Base-by-base conservation (phyloP, 2,329 filamentous ascomycete species). In the Bimuria novae-zelandiae region DNA sequence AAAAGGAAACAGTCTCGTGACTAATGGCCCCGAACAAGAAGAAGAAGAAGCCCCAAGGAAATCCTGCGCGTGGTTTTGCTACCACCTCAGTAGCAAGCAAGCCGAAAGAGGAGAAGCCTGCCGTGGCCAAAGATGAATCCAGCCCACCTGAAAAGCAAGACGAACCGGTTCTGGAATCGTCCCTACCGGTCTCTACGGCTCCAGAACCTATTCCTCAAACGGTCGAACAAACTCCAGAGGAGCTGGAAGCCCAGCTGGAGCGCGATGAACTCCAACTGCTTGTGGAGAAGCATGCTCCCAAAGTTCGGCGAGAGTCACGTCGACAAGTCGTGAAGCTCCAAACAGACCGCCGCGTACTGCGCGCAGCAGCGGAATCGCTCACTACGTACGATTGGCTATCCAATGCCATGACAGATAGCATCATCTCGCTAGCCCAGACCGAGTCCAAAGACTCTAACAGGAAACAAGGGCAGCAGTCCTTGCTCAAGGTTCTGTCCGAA, bases 61-160 rank as follows among this genome's bases (percentile, higher is more conserved):
- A 97, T 75, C 90, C 92, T 54, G 91, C 92, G 33, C 84, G 94
- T 73, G 94, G 92, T 16, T 96, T 97, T 77, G 91, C 93, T 60
- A 99, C 94, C 4, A 95, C 90, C 11, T 97, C 93, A 1, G 83
- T 96, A 54, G 90, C 92, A 37, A 95, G 91, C 21, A 96, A 90
- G 70, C 80, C 83, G 40, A 91, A 93, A 67, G 61, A 32, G 7
- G 69, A 71, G 21, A 69, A 65, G 51, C 29, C 49, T 25, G 36
- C 41, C 6, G 54, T 37, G 29, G 72, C 61, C 37, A 62, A 65
- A 32, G 59, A 65, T 43, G 53, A 47, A 39, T 36, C 53, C 21
- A 27, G 51, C n/a, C 41, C 44, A 7, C 49, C 59, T 12, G 19
- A 19, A 23, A 43, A 55, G 29, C 36, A 52, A n/a, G 29, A 27